These are phyloP conservation scores for Allomyces macrogynus DNA, from an alignment of 192 early-diverging fungal genomes.

Conservation along the genomic window DNA sequence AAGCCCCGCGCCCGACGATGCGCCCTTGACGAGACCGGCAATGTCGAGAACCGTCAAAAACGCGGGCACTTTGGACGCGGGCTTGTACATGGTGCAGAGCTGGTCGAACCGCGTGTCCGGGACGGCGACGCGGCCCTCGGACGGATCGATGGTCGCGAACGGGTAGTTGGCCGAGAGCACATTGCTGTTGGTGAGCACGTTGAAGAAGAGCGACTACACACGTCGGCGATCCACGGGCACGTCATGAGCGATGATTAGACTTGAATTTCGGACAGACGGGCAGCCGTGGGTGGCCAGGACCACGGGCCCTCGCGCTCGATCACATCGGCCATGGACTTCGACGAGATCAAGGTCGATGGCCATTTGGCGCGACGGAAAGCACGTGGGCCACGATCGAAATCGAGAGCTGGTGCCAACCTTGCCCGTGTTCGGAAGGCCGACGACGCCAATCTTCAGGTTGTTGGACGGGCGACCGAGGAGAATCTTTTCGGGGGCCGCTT, in stretches of 20 bases:
- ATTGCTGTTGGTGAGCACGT: conserved; percentile 51
- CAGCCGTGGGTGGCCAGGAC: too few relatives aligned
- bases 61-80: conserved; percentile 42
- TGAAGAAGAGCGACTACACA: conserved; percentile 50
- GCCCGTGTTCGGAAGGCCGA: conserved; percentile 87
- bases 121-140: conserved; percentile 75
- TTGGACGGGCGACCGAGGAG: conserved; percentile 59
- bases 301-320: too few relatives aligned
- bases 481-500: too few relatives aligned
- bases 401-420: conserved; percentile 12
- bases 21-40: conserved; percentile 89
- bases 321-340: too few relatives aligned
- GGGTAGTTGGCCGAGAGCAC: conserved; percentile 84
- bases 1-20: conserved; percentile 50
- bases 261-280: too few relatives aligned
- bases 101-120: conserved; percentile 79
- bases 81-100: conserved; percentile 47
- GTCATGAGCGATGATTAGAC: too few relatives aligned
- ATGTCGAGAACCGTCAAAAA: conserved; percentile 90
- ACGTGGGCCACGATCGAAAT: too few relatives aligned
- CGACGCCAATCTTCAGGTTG: conserved; percentile 83
- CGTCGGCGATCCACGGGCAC: too few relatives aligned
- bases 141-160: conserved; percentile 91
- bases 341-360: too few relatives aligned
- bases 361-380: too few relatives aligned